Evolutionary conservation across 352 stramenopile species (phyloP), one percentile per base, ranked within the genome.

Genomic region (Phytophthora litchii): DNA sequence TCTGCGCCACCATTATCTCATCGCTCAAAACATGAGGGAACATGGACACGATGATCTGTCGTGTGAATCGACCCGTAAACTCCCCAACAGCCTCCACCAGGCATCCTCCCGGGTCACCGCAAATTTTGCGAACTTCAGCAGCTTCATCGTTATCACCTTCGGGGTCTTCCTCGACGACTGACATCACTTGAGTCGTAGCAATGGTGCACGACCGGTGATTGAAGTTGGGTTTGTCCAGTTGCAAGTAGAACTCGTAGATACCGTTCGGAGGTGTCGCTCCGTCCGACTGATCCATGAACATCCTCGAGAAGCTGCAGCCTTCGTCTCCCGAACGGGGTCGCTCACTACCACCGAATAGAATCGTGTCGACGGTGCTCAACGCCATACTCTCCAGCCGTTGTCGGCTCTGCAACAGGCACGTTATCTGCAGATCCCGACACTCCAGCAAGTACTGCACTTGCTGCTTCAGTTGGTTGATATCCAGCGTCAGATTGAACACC

Each of bases 391-490:
- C 46, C 2, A 75, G 32, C 14, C 34, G 44, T 38, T 65, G 55
- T 8, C 67, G 67, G 19, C 3, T 58, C 19, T 65, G 46, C 29
- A 72, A 27, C 19, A 64, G 21, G 42, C 47, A 55, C 14, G 67
- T 65, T 21, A 64, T 31, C 17, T 64, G 46, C 32, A 75, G 44
- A 14, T 68, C 49, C 1, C 54, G 63, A 44, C 47, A 57, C 45
- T 67, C 60, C 14, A 65, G 36, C 5, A 73, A 35, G 21, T 61
- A 55, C 44, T 58, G 59, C 35, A 76, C 44, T 41, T 76, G 67
- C 36, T 76, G 67, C 13, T 59, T 61, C 13, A 76, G 51, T 10
- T 71, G 27, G 47, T 64, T 71, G 17, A 71, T 52, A 47, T 74
- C 66, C 45, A 74, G 55, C 41, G 54, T 71, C 20, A 71, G 16